Conservation (phyloP, 192 early-diverging fungal genomes). For the Coemansia sp. region DNA sequence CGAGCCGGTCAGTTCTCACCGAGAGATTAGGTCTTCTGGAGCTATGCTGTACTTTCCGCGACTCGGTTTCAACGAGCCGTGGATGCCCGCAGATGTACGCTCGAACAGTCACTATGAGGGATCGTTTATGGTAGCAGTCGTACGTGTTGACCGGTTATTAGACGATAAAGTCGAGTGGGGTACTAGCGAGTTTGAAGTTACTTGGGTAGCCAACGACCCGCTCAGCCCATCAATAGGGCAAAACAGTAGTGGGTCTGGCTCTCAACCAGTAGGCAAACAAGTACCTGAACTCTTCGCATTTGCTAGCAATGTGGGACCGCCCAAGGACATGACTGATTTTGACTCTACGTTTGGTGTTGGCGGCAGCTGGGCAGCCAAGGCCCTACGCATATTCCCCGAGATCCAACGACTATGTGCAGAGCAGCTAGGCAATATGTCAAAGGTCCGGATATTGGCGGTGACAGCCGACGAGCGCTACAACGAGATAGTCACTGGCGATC, state of each 20-base stretch:
- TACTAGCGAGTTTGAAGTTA: constrained; percentile 15
- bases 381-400: constrained; percentile 25
- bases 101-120: constrained; percentile 15
- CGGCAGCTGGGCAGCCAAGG: constrained; percentile 34
- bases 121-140: constrained; percentile 25
- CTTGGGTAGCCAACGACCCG: constrained; percentile 36
- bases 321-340: constrained; percentile 12
- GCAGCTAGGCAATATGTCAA: neutral
- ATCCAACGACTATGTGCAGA: neutral
- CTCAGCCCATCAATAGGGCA: neutral
- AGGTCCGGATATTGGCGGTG: constrained; percentile 18
- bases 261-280: neutral
- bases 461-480: constrained; percentile 2
- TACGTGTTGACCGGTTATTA: constrained; percentile 19
- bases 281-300: neutral
- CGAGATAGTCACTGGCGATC: neutral
- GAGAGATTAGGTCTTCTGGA: neutral
- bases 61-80: constrained; percentile 10
- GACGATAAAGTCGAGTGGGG: neutral
- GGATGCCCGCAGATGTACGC: constrained; percentile 12
- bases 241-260: no score
- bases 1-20: neutral
- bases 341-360: constrained; percentile 11
- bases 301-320: neutral
- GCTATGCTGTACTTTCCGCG: constrained; percentile 25